Conservation (phyloP, 2,329 filamentous ascomycete species). For the Hypomyces rosellus region DNA sequence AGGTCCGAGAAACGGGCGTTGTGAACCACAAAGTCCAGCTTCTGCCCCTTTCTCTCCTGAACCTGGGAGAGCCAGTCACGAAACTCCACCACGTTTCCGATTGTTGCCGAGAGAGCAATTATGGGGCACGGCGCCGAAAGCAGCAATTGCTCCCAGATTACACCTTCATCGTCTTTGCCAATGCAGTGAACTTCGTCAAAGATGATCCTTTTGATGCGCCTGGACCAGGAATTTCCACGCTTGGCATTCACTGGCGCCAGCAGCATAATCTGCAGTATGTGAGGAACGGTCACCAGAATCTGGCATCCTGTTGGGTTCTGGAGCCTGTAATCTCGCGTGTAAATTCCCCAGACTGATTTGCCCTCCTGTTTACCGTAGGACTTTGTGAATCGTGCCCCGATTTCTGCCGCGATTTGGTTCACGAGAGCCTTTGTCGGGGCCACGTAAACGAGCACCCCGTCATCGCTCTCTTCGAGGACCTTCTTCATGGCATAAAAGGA, state of each 20-base stretch:
- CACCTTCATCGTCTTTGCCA: constrained; percentile 66
- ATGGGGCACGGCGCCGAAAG: constrained; percentile 70
- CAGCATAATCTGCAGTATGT: constrained; percentile 75
- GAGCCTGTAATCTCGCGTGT: constrained; percentile 68
- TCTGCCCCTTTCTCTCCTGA: constrained; percentile 55
- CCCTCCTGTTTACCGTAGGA: constrained; percentile 49
- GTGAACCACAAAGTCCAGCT: constrained; percentile 64
- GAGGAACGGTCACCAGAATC: constrained; percentile 69
- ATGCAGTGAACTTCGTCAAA: constrained; percentile 82
- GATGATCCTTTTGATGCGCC: constrained; percentile 65
- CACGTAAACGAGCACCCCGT: constrained; percentile 69
- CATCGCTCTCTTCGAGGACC: constrained; percentile 59
- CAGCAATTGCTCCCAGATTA: constrained; percentile 73
- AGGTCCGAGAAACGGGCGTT: constrained; percentile 67
- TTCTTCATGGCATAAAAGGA: constrained; percentile 81
- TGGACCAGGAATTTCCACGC: constrained; percentile 50
- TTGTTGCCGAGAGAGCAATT: constrained; percentile 72
- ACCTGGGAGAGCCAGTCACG: constrained; percentile 59
- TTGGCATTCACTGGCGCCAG: constrained; percentile 58
- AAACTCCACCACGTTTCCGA: constrained; percentile 69
- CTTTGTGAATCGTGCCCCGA: constrained; percentile 70
- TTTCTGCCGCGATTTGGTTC: constrained; percentile 76
- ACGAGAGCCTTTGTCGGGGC: constrained; percentile 77
- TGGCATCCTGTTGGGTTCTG: constrained; percentile 69
- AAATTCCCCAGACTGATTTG: constrained; percentile 71